Percentiles rank a stretch among this genome's conserved stretches.
phyloP scores from a whole-genome alignment of 2,329 filamentous ascomycete genomes.

The Dothiorella sarmentorum region DNA sequence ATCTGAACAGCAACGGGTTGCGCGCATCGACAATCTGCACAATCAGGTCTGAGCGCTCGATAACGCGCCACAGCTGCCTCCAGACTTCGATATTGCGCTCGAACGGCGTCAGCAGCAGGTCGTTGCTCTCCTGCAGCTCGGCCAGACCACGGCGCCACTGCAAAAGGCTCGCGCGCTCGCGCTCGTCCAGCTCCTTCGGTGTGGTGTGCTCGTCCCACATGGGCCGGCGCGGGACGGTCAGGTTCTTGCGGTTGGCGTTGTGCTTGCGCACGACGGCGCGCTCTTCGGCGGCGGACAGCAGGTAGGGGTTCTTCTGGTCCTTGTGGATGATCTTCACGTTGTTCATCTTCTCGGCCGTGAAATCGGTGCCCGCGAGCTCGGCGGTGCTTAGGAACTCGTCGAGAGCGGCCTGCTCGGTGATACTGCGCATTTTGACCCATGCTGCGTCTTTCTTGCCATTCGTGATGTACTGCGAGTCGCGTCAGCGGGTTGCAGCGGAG shows the following conservation, averaged over 20 bases:
- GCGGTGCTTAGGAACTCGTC: slow-evolving; percentile 96
- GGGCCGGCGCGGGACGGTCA: slow-evolving; percentile 88
- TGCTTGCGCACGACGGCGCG: slow-evolving; percentile 75
- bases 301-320: slow-evolving; percentile 92
- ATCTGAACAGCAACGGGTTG: slow-evolving; percentile 90
- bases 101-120: slow-evolving; percentile 95
- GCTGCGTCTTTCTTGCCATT: slow-evolving; percentile 86
- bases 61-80: slow-evolving; percentile 96
- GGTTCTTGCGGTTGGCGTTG: slow-evolving; percentile 68
- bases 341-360: slow-evolving; percentile 98
- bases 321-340: slow-evolving; percentile 98
- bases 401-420: slow-evolving; percentile 93
- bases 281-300: slow-evolving; percentile 84
- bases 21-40: slow-evolving; percentile 98
- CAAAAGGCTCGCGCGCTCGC: slow-evolving; percentile 77
- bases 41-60: slow-evolving; percentile 90
- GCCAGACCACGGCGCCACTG: slow-evolving; percentile 88
- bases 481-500: slow-evolving; percentile 23
- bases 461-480: slow-evolving; percentile 68
- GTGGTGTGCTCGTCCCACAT: slow-evolving; percentile 86
- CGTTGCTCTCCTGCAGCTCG: slow-evolving; percentile 88
- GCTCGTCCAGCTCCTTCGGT: slow-evolving; percentile 71
- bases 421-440: slow-evolving; percentile 99
- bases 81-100: slow-evolving; percentile 97
- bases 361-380: slow-evolving; percentile 95